Evolutionary conservation across 2,329 filamentous ascomycete species (phyloP).

Genomic region (Phyllosticta capitalensis): DNA sequence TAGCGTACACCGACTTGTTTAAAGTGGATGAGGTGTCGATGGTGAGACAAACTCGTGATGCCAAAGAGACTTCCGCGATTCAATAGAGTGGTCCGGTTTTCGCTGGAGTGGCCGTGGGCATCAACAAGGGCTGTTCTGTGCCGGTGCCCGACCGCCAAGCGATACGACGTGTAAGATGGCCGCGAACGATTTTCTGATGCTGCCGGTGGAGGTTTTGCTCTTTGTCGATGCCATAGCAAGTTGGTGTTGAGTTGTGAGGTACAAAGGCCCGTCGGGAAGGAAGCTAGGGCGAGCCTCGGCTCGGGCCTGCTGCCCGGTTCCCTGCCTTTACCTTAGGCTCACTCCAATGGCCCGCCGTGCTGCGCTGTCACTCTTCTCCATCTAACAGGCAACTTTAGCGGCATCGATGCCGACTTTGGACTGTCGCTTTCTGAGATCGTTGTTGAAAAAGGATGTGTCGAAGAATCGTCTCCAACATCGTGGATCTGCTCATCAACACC

Average conservation of each 20-base stretch:
- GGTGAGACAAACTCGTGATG: neutral
- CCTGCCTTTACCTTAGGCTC: neutral
- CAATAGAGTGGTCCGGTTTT: neutral
- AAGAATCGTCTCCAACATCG: neutral
- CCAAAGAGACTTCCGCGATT: neutral
- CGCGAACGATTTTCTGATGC: neutral
- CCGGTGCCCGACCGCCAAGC: neutral
- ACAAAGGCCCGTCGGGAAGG: neutral
- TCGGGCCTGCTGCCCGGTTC: neutral
- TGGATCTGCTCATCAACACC: neutral
- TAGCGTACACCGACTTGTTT: neutral
- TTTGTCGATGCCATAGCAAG: no score
- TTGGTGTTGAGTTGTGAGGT: neutral
- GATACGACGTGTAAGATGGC: neutral
- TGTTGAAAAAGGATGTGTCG: neutral
- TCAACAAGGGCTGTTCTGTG: no score
- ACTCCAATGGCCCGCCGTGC: no score
- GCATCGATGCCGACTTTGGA: neutral
- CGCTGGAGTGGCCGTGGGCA: neutral
- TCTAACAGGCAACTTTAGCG: neutral
- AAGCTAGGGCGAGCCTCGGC: neutral
- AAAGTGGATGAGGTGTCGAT: neutral
- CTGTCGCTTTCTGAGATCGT: no score
- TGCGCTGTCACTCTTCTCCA: no score
- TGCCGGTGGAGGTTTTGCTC: neutral